Conservation (phyloP, 148 eudicot species). For the Amaranthus cruentus region DNA sequence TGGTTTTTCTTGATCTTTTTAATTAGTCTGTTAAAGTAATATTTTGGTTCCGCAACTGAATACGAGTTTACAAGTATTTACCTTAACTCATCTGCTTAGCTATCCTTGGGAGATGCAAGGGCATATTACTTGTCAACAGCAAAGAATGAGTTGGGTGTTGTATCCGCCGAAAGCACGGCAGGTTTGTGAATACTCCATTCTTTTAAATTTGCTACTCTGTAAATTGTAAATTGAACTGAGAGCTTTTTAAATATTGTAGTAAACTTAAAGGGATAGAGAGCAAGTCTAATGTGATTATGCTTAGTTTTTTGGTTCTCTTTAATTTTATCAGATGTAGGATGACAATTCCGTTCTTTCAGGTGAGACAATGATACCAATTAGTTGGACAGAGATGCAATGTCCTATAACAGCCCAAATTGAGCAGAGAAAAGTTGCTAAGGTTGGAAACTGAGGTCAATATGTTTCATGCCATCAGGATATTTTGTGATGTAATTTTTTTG, state of each 20-base stretch:
- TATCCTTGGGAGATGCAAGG: conserved; percentile 96
- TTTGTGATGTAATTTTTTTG: too few species aligned
- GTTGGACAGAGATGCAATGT: conserved; percentile 99
- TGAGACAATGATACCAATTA: conserved; percentile 82
- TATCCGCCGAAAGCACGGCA: conserved; percentile 86
- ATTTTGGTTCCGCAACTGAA: background rate
- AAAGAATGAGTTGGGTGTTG: conserved; percentile 90
- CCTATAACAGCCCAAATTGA: conserved; percentile 88
- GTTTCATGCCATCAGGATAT: too few species aligned
- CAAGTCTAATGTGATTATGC: background rate
- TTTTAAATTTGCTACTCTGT: background rate
- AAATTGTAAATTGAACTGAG: background rate
- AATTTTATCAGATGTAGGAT: background rate
- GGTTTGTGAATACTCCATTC: conserved; percentile 37
- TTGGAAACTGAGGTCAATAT: conserved; percentile 36
- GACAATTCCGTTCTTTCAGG: conserved; percentile 37
- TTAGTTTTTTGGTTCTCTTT: background rate
- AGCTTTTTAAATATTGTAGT: too few species aligned
- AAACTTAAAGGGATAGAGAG: too few species aligned
- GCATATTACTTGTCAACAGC: conserved; percentile 94
- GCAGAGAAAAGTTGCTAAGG: conserved; percentile 90
- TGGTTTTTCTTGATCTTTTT: too few species aligned
- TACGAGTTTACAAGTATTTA: conserved; percentile 9
- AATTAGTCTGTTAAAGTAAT: too few species aligned
- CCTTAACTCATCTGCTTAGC: conserved; percentile 54